Conservation (phyloP, 192 early-diverging fungal genomes). For the Coemansia sp. region DNA sequence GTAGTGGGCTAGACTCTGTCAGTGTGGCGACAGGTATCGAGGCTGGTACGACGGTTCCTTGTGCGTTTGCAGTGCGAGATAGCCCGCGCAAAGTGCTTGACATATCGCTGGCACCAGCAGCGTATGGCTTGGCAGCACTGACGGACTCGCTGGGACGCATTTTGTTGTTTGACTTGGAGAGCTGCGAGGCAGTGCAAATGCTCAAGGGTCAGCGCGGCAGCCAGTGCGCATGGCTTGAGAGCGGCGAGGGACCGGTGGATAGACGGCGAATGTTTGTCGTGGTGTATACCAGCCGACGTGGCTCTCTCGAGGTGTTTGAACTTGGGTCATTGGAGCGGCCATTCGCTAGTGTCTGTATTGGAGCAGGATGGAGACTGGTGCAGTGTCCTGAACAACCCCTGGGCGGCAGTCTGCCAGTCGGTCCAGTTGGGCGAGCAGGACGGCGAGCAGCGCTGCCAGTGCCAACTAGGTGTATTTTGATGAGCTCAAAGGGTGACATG, state of each 20-base stretch:
- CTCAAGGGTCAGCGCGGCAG: slow-evolving; percentile 53
- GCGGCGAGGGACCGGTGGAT: not conserved
- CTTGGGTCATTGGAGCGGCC: slow-evolving; percentile 29
- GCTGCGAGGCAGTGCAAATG: slow-evolving; percentile 46
- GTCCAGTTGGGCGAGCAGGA: slow-evolving; percentile 17
- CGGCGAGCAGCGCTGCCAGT: slow-evolving; percentile 25
- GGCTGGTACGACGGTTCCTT: slow-evolving; percentile 32
- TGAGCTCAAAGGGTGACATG: slow-evolving; percentile 27
- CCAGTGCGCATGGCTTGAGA: slow-evolving; percentile 54
- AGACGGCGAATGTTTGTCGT: slow-evolving; percentile 31
- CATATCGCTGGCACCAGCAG: slow-evolving; percentile 41
- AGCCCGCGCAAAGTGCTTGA: slow-evolving; percentile 42
- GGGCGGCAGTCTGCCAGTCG: slow-evolving; percentile 46
- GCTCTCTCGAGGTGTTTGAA: slow-evolving; percentile 39
- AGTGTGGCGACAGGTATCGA: slow-evolving; percentile 11
- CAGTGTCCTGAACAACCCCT: slow-evolving; percentile 54
- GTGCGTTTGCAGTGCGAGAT: slow-evolving; percentile 41
- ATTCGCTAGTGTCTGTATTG: slow-evolving; percentile 33
- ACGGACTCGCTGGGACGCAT: slow-evolving; percentile 47
- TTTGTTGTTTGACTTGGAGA: slow-evolving; percentile 43
- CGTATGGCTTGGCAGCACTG: slow-evolving; percentile 38
- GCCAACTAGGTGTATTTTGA: slow-evolving; percentile 32
- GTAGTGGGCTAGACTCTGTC: not conserved
- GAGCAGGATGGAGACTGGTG: slow-evolving; percentile 38
- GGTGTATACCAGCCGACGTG: slow-evolving; percentile 34